Evolutionary conservation across 116 monocot genomes (phyloP), one percentile per base, ranked within the genome.

Genomic region (Zostera marina): DNA sequence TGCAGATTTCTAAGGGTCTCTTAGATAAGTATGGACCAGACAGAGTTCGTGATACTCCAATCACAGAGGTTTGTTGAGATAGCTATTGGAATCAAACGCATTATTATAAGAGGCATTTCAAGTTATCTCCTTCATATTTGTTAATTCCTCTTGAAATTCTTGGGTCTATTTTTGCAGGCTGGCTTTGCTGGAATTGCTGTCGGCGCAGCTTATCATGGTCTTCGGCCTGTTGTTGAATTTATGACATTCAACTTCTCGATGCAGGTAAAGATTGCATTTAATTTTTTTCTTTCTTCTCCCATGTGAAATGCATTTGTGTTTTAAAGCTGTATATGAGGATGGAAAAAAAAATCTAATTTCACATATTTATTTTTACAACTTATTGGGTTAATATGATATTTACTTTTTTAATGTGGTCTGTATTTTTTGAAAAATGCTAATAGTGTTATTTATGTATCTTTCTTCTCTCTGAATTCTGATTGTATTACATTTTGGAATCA

Each of bases 201-300:
- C 73, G 88, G 94, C 8, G 84, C 94, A 61, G 96, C 96, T 32
- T 96, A 96, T 62, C 78, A 89, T 76, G 96, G 96, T 66, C 78
- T 96, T 54, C 70, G 78, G 1, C 96, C 96, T 66, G 70, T 96
- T 3, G 62, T 96, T 41, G 96, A 96, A 45, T 96, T 96, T 68
- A 96, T 96, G 96, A 96, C 96, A 26, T 96, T 96, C 63, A 96
- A 96, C 62, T 96, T 96, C 71, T 77, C 96, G 11, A 82, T 96
- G 96, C 96, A 96, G 96, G 96, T 89, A 44, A 57, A 19, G 25
- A 7, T 12, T n/a, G n/a, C n/a, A n/a, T n/a, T n/a, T n/a, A n/a
- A n/a, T n/a, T n/a, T n/a, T n/a, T 66, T 9, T 23, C 16, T 32
- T 16, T 51, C 0, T 19, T 17, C 20, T 51, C 9, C 20, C 20